Evolutionary conservation across 139 green algal species (phyloP), one percentile per base, ranked within the genome.

Genomic region (Tetraselmis chui): DNA sequence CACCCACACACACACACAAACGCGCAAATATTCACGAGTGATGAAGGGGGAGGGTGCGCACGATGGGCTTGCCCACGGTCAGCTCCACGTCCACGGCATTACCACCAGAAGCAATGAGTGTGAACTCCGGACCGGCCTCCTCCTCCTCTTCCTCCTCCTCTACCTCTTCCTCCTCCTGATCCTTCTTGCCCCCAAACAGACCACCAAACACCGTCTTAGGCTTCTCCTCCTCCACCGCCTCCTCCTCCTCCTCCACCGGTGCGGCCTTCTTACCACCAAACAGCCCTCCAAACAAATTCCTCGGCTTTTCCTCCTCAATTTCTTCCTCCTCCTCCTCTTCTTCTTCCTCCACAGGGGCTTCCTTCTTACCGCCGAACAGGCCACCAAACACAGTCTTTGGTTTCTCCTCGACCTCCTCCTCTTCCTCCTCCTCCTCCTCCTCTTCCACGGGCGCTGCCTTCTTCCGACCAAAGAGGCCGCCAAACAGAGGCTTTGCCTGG

Each of bases 361-460:
- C 74, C 74, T 77, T 77, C 74, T 29, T 77, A 23, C 26, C 74
- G 18, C 74, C 74, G 18, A 77, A 77, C 26, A 77, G n/a, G 18
- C 74, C 74, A 25, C 74, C 74, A 29, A 29, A 77, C 74, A 67
- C 11, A 5, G 45, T 5, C 18, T 67, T 67, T n/a, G n/a, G n/a
- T 18, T 67, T 67, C 45, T 67, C 45, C 45, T 5, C 45, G 18
- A 67, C 45, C 45, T 25, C 45, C 5, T 25, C 45, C 74, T 77
- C 74, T 25, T 77, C 74, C 74, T 77, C 74, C 74, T 77, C 74
- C 18, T 77, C 74, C 74, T 77, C 74, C 74, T 77, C 74, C n/a
- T 77, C 74, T 29, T 77, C 74, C 74, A 30, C 5, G n/a, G 28
- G 23, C 2, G 74, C 26, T 30, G 74, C 74, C 26, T 28, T 29